A percentile compares a stretch with the other conserved stretches of the same genome.
Evolutionary conservation across 768 basidiomycete species (phyloP).

Genomic region (Rhodosporidiobolus sp.): DNA sequence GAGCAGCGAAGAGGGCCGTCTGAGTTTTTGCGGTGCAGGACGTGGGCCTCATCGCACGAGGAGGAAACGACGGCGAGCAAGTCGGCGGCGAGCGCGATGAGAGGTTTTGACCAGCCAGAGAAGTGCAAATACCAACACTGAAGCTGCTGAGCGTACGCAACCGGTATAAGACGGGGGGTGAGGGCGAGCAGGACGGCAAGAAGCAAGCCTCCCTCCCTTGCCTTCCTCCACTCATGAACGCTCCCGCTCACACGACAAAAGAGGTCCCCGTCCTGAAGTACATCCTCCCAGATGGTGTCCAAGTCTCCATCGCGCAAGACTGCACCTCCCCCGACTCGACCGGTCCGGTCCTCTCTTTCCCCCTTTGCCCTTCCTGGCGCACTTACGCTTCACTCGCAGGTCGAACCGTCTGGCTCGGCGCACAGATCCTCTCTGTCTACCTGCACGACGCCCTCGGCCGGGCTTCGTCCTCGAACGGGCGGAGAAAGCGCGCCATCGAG

Average conservation of each 20-base stretch:
- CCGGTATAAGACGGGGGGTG: too few relatives aligned
- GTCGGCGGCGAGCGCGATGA: neutral
- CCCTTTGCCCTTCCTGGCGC: neutral
- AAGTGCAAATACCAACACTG: too few relatives aligned
- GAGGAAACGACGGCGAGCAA: too few relatives aligned
- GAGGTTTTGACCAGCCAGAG: neutral
- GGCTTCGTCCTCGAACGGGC: neutral
- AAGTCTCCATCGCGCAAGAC: slow-evolving; percentile 10
- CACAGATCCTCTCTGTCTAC: slow-evolving; percentile 33
- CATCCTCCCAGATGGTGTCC: neutral
- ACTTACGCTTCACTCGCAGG: neutral
- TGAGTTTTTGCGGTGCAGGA: too few relatives aligned
- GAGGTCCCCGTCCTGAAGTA: neutral
- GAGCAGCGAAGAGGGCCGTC: too few relatives aligned
- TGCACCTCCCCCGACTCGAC: slow-evolving; percentile 15
- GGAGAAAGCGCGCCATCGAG: slow-evolving; percentile 58
- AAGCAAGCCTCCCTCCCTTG: too few relatives aligned
- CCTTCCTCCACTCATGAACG: neutral
- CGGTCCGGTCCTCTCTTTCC: slow-evolving; percentile 12
- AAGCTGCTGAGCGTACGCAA: too few relatives aligned
- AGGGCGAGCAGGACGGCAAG: too few relatives aligned
- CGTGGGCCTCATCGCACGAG: too few relatives aligned
- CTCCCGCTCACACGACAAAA: slow-evolving; percentile 22
- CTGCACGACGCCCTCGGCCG: slow-evolving; percentile 21
- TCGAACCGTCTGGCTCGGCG: slow-evolving; percentile 37